Evolutionary conservation across 208 protist genomes (phyloP).

Genomic region (Trypanosoma melophagium): DNA sequence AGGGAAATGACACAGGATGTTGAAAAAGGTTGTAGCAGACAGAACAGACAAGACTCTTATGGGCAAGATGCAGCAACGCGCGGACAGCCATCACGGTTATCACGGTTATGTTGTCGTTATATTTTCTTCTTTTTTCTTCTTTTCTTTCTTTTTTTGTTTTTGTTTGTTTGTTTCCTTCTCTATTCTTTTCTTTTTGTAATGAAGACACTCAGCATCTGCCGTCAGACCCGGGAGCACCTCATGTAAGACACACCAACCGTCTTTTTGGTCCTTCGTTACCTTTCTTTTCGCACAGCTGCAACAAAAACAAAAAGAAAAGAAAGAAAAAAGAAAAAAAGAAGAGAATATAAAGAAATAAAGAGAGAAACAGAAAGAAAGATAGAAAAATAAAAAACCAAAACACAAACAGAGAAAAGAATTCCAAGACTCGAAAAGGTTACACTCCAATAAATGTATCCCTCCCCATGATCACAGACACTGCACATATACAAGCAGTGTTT

Average conservation of each 20-base stretch:
- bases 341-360: background rate
- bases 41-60: constrained; percentile 45
- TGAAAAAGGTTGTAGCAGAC: constrained; percentile 66
- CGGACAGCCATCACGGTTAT: constrained; percentile 16
- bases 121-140: background rate
- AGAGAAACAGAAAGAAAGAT: background rate
- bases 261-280: background rate
- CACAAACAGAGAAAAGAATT: background rate
- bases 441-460: no score
- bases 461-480: background rate
- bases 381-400: background rate
- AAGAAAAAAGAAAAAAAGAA: background rate
- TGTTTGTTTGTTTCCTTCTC: background rate
- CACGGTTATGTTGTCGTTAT: background rate
- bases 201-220: background rate
- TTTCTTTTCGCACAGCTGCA: background rate
- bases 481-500: background rate
- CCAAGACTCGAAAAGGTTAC: no score
- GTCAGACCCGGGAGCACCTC: background rate
- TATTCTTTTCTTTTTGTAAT: background rate
- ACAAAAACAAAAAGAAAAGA: background rate
- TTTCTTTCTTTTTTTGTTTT: background rate
- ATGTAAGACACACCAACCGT: background rate
- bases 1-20: constrained; percentile 56
- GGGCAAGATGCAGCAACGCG: constrained; percentile 38